Percentiles rank a stretch among this genome's conserved stretches.
Evolutionary conservation across 306 rosid species (phyloP).

Genomic region (Alnus glutinosa): DNA sequence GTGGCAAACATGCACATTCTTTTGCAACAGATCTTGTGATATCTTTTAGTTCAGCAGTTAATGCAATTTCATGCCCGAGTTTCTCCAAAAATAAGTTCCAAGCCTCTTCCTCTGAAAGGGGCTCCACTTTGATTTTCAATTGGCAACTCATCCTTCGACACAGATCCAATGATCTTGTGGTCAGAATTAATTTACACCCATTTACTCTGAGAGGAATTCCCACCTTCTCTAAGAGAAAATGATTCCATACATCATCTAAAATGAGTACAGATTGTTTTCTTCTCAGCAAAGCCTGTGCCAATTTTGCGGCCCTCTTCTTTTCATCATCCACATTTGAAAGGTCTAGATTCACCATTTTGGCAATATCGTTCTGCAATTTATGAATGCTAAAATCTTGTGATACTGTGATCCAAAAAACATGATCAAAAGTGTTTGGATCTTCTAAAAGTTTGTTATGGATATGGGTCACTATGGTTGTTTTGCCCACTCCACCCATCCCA

Average conservation of each 20-base stretch:
- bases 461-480: slow-evolving; percentile 31
- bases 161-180: slow-evolving; percentile 26
- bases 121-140: slow-evolving; percentile 19
- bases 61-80: neutral
- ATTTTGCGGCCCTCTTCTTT: slow-evolving; percentile 29
- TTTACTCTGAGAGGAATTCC: slow-evolving; percentile 15
- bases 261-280: neutral
- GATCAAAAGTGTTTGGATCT: neutral
- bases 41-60: neutral
- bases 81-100: slow-evolving; percentile 15
- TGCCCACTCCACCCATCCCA: slow-evolving; percentile 48
- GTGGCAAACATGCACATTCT: slow-evolving; percentile 21
- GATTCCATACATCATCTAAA: slow-evolving; percentile 41
- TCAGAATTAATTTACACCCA: slow-evolving; percentile 28
- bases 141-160: slow-evolving; percentile 24
- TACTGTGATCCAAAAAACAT: slow-evolving; percentile 24
- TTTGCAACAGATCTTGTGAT: neutral
- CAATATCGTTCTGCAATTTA: slow-evolving; percentile 27
- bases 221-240: slow-evolving; percentile 18
- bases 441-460: slow-evolving; percentile 6
- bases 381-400: slow-evolving; percentile 23
- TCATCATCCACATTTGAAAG: slow-evolving; percentile 12
- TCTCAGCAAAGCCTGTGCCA: slow-evolving; percentile 7
- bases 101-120: slow-evolving; percentile 9
- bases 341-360: slow-evolving; percentile 24